Conservation (phyloP, 108 stramenopile genomes). For the Bacterosira constricta region DNA sequence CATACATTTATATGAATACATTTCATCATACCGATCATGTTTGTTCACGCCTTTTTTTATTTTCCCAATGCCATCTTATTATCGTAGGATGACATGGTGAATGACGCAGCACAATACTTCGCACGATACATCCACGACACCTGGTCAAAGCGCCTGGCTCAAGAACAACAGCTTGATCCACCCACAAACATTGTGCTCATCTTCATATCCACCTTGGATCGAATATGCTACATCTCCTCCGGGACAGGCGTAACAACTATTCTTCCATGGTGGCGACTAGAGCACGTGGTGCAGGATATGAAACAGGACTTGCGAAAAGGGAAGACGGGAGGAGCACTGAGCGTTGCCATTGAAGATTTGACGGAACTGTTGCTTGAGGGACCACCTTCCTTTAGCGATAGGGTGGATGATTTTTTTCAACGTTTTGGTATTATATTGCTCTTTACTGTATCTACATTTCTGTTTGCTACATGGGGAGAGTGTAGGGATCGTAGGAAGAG, state of each 20-base stretch:
- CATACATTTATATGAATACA: too few relatives aligned
- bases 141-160: conserved; percentile 53
- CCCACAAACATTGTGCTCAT: conserved; percentile 68
- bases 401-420: conserved; percentile 69
- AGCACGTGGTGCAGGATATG: conserved; percentile 79
- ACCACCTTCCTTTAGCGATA: conserved; percentile 72
- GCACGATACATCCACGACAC: conserved; percentile 75
- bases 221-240: conserved; percentile 86
- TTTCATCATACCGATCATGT: too few relatives aligned
- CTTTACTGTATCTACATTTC: conserved; percentile 82
- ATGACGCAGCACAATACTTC: conserved; percentile 89
- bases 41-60: too few relatives aligned
- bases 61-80: neutral
- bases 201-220: conserved; percentile 80
- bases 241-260: conserved; percentile 61
- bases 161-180: conserved; percentile 18
- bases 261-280: conserved; percentile 86
- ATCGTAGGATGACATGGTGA: conserved; percentile 76
- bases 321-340: conserved; percentile 67
- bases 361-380: conserved; percentile 64
- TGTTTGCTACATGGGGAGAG: conserved; percentile 88
- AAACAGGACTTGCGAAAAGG: conserved; percentile 73
- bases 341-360: conserved; percentile 69
- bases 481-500: conserved; percentile 79
- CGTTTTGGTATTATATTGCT: conserved; percentile 83